Evolutionary conservation across 805 yeast genomes (phyloP).

Genomic region (Yamadazyma endophytica): DNA sequence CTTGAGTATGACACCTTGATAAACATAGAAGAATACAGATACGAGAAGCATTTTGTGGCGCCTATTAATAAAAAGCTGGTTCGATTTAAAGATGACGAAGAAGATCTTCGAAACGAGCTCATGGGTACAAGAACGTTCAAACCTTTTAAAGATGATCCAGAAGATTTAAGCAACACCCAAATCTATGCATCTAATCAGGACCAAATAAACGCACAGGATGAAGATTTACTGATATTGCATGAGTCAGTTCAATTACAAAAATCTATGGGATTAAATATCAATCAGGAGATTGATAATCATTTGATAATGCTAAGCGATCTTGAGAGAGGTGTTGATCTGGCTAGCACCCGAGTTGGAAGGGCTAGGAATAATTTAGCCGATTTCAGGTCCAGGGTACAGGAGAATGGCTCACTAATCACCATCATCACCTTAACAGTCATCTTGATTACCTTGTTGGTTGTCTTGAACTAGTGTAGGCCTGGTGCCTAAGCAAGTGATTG

Average conservation of each 20-base stretch:
- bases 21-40: conserved; percentile 28
- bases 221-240: conserved; percentile 30
- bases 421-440: conserved; percentile 38
- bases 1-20: conserved; percentile 24
- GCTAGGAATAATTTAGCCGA: conserved; percentile 27
- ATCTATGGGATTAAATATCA: conserved; percentile 35
- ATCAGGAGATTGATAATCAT: conserved; percentile 39
- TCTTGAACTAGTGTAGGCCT: conserved; percentile 30
- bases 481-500: no score
- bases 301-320: conserved; percentile 36
- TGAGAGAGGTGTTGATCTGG: conserved; percentile 37
- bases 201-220: conserved; percentile 34
- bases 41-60: no score
- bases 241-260: conserved; percentile 32
- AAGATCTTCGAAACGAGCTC: conserved; percentile 24
- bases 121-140: conserved; percentile 32
- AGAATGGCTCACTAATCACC: conserved; percentile 41
- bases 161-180: conserved; percentile 28
- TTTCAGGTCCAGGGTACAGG: conserved; percentile 31
- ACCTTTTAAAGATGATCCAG: conserved; percentile 31
- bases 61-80: conserved; percentile 35
- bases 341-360: conserved; percentile 25
- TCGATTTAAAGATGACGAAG: conserved; percentile 32
- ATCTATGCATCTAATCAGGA: conserved; percentile 42
- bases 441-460: conserved; percentile 36